Conservation (phyloP, 768 basidiomycete genomes). For the Macrolepiota dolichaula region DNA sequence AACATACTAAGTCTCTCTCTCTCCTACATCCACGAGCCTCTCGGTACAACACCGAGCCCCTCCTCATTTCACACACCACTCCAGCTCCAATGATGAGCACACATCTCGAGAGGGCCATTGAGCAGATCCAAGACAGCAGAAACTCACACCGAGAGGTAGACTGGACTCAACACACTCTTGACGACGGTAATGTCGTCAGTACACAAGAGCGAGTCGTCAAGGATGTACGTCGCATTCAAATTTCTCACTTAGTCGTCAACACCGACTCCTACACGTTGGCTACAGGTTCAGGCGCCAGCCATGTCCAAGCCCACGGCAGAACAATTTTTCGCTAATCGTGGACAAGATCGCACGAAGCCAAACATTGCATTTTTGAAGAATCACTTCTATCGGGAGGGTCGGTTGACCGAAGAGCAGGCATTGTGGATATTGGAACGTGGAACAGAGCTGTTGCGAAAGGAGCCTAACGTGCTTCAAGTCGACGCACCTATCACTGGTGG, state of each 20-base stretch:
- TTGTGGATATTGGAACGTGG: slow-evolving; percentile 88
- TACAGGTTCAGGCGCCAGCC: slow-evolving; percentile 95
- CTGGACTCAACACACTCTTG: slow-evolving; percentile 89
- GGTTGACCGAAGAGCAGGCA: slow-evolving; percentile 92
- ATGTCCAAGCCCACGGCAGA: slow-evolving; percentile 89
- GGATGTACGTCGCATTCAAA: slow-evolving; percentile 57
- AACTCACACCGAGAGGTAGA: slow-evolving; percentile 63
- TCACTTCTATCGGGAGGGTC: slow-evolving; percentile 96
- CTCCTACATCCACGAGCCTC: slow-evolving; percentile 10
- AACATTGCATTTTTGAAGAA: slow-evolving; percentile 97
- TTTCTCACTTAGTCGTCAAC: not conserved
- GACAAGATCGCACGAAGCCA: slow-evolving; percentile 83
- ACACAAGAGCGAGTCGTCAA: slow-evolving; percentile 96
- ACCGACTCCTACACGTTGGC: slow-evolving; percentile 2
- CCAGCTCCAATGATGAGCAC: slow-evolving; percentile 35
- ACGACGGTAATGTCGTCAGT: slow-evolving; percentile 87
- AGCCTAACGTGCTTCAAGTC: slow-evolving; percentile 89
- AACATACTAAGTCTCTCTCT: slow-evolving; percentile 1
- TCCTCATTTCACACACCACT: slow-evolving; percentile 6
- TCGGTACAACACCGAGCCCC: slow-evolving; percentile 7
- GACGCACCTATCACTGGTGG: slow-evolving; percentile 97
- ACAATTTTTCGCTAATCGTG: slow-evolving; percentile 80
- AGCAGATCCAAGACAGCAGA: slow-evolving; percentile 54
- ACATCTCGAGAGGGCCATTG: slow-evolving; percentile 66
- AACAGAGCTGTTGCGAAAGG: slow-evolving; percentile 77